Evolutionary conservation across 495 filamentous ascomycete genomes (phyloP).

Genomic region (Elaphomyces granulatus): DNA sequence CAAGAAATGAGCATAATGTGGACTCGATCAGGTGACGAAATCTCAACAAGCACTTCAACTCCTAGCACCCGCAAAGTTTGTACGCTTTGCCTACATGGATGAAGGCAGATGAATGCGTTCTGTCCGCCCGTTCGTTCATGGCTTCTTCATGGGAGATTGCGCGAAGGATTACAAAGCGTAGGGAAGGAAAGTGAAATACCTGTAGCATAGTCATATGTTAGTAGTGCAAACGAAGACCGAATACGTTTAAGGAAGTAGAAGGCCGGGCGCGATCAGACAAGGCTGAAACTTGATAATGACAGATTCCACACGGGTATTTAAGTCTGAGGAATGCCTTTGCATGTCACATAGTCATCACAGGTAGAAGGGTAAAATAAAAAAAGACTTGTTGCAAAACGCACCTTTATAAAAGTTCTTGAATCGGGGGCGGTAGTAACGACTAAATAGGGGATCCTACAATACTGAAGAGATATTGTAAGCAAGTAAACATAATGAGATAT

Average conservation of each 20-base stretch:
- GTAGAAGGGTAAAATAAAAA: constrained; percentile 18
- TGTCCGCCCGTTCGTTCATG: constrained; percentile 99
- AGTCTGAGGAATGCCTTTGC: constrained; percentile 97
- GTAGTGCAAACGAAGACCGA: constrained; percentile 13
- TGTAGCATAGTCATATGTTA: constrained; percentile 28
- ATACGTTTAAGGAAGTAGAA: constrained; percentile 6
- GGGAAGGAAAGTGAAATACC: constrained; percentile 30
- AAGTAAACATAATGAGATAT: not conserved
- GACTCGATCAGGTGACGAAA: constrained; percentile 78
- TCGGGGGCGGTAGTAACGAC: too few relatives aligned
- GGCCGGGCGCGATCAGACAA: constrained; percentile 62
- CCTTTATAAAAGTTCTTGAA: too few relatives aligned
- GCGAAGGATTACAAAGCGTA: constrained; percentile 7
- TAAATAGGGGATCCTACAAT: too few relatives aligned
- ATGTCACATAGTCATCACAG: constrained; percentile 76
- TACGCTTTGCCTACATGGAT: constrained; percentile 61
- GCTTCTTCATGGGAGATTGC: constrained; percentile 56
- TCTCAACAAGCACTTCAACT: constrained; percentile 87
- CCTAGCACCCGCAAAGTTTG: constrained; percentile 65
- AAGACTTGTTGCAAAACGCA: too few relatives aligned
- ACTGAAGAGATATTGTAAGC: too few relatives aligned
- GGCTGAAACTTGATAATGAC: constrained; percentile 87
- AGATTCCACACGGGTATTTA: constrained; percentile 79
- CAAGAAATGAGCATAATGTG: constrained; percentile 1
- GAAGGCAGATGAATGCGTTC: constrained; percentile 54